Evolutionary conservation across 73 alveolate genomes (phyloP).

Genomic region (Blepharisma stoltei): DNA sequence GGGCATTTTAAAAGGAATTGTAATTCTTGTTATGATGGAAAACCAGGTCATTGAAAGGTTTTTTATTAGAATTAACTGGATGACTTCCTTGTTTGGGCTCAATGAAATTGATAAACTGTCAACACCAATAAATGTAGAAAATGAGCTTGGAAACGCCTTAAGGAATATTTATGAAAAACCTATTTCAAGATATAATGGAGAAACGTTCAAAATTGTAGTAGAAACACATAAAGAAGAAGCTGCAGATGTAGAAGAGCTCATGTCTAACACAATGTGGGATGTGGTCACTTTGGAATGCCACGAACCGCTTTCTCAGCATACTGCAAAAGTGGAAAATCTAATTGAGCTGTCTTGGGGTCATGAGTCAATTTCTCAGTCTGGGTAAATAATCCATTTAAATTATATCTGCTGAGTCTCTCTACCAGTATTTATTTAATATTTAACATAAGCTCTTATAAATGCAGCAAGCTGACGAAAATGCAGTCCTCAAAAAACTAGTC

Average conservation of each 20-base stretch:
- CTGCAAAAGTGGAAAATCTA: too few species aligned
- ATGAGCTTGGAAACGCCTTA: background rate
- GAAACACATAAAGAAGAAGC: conserved; percentile 24
- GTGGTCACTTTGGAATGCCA: background rate
- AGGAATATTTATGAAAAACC: background rate
- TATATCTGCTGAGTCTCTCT: too few species aligned
- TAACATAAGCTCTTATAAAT: background rate
- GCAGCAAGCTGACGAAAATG: conserved; percentile 24
- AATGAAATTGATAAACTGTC: background rate
- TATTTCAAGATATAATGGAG: background rate
- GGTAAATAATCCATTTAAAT: too few species aligned
- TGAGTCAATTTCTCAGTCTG: too few species aligned
- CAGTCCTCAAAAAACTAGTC: background rate
- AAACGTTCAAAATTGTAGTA: background rate
- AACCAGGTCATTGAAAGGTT: background rate
- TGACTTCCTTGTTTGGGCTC: background rate
- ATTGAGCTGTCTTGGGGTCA: too few species aligned
- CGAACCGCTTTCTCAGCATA: background rate
- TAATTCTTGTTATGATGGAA: background rate
- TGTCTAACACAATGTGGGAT: background rate
- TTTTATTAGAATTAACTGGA: background rate
- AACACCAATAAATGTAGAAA: background rate
- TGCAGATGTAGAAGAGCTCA: background rate
- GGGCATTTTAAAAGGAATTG: background rate
- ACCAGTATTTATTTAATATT: too few species aligned